phyloP scores from a whole-genome alignment of 2,329 filamentous ascomycete species.

The Zymoseptoria passerinii region DNA sequence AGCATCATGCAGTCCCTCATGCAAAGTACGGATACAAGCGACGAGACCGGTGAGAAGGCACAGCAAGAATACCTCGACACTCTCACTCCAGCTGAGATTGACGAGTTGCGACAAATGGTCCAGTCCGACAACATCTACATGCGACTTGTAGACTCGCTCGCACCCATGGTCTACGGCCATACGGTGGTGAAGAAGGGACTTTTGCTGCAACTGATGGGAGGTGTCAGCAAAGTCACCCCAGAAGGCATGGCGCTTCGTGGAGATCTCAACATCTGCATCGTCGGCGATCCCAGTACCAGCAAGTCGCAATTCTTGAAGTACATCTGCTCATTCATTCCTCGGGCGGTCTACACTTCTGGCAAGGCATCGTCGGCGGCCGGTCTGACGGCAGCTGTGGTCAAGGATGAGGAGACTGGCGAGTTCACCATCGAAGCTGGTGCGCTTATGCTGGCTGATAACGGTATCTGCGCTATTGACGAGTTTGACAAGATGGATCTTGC shows the following conservation, averaged over 20 bases:
- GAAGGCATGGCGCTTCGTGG: conserved; percentile 94
- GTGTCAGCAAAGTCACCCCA: conserved; percentile 81
- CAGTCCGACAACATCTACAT: conserved; percentile 94
- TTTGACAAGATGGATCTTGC: conserved; percentile 99
- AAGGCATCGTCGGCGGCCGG: conserved; percentile 96
- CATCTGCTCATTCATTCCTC: conserved; percentile 90
- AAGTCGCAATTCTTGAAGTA: conserved; percentile 99
- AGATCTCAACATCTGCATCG: conserved; percentile 97
- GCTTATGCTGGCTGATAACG: conserved; percentile 92
- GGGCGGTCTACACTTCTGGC: conserved; percentile 93
- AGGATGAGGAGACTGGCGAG: conserved; percentile 96
- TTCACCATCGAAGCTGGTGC: conserved; percentile 98
- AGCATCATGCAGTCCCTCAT: conserved; percentile 83
- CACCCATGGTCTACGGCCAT: conserved; percentile 95
- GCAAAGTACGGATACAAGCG: conserved; percentile 59
- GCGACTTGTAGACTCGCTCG: conserved; percentile 83
- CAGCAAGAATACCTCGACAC: conserved; percentile 82
- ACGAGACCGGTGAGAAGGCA: conserved; percentile 67
- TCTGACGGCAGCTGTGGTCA: conserved; percentile 93
- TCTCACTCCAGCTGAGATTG: conserved; percentile 77
- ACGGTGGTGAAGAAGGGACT: conserved; percentile 97
- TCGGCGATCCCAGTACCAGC: conserved; percentile 91
- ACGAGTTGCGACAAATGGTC: conserved; percentile 86
- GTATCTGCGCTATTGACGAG: conserved; percentile 96
- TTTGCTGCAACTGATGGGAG: conserved; percentile 88